Base-by-base conservation (phyloP, 345 rosid species). In the Citrus cavaleriei region DNA sequence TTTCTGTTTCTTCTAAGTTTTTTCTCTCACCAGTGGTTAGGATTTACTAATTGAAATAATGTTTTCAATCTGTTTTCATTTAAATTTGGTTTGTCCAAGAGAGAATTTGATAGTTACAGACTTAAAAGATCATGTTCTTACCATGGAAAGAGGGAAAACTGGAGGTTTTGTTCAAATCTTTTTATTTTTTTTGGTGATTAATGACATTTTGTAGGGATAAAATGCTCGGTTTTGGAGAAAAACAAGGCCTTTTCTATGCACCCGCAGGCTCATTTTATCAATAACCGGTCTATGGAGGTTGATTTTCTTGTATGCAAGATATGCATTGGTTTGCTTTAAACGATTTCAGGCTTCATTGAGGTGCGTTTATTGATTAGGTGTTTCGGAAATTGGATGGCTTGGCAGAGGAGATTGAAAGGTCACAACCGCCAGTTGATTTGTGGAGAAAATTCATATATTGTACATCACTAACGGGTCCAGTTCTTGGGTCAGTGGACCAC, bases 271-370 rank as follows among this genome's bases (percentile, higher is more conserved):
- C 99, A 95, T 84, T 95, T 95, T 79, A 93, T 95, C 88, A 95
- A 95, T 88, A 95, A 93, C 69, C 88, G 98, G 9, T 87, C 98
- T 22, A 95, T 95, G 99, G 99, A 95, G 99, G 99, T 95, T 0
- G 80, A 24, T 64, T 82, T 64, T 75, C 61, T 65, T 72, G 6
- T 28, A 10, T 58, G 65, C 55, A 51, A 62, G 64, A 35, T 66
- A 3, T 78, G 13, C 37, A 10, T 14, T 68, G 24, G 68, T 16
- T 57, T 9, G 38, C 40, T n/a, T 75, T 63, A 40, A n/a, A 42
- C 35, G 46, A 68, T 65, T 25, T 71, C 18, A 30, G 61, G 27
- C 35, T 76, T 83, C 64, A 67, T 35, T 71, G 60, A 55, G 28
- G 5, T 51, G 55, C 70, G 40, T 42, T 74, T 25, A 51, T 49